phyloP scores from a whole-genome alignment of 306 rosid species.

The Canavalia ensiformis region DNA sequence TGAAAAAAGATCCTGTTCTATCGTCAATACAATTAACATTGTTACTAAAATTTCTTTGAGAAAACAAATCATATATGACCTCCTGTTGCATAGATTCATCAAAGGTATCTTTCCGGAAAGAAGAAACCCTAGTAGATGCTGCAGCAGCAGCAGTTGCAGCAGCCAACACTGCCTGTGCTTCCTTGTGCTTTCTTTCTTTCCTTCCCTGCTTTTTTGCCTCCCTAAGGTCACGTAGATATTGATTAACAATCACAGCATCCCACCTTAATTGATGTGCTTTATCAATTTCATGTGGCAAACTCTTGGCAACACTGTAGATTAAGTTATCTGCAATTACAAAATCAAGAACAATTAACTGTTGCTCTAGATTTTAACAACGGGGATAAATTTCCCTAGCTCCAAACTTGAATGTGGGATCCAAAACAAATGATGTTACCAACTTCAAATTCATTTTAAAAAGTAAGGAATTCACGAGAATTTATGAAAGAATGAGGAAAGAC shows the following conservation, averaged over 20 bases:
- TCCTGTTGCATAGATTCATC: slow-evolving; percentile 79
- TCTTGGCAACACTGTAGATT: slow-evolving; percentile 65
- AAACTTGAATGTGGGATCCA: background rate
- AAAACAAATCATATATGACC: slow-evolving; percentile 56
- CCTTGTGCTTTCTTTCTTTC: slow-evolving; percentile 92
- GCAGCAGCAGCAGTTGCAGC: slow-evolving; percentile 99
- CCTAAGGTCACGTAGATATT: slow-evolving; percentile 78
- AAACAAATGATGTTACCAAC: background rate
- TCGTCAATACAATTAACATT: slow-evolving; percentile 28
- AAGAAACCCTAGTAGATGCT: slow-evolving; percentile 87
- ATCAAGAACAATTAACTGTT: slow-evolving; percentile 33
- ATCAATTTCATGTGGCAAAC: slow-evolving; percentile 85
- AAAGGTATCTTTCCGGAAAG: slow-evolving; percentile 81
- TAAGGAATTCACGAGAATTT: slow-evolving; percentile 15
- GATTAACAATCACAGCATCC: slow-evolving; percentile 89
- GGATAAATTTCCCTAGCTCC: background rate
- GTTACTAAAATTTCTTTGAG: background rate
- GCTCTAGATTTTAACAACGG: background rate
- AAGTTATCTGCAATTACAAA: slow-evolving; percentile 74
- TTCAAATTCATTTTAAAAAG: background rate
- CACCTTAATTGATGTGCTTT: slow-evolving; percentile 70
- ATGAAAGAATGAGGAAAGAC: slow-evolving; percentile 39
- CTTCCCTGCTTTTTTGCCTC: slow-evolving; percentile 98
- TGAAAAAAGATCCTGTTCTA: slow-evolving; percentile 44
- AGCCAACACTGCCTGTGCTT: slow-evolving; percentile 97